Conservation (phyloP, 2,329 filamentous ascomycete genomes). For the Diaporthe sp. region DNA sequence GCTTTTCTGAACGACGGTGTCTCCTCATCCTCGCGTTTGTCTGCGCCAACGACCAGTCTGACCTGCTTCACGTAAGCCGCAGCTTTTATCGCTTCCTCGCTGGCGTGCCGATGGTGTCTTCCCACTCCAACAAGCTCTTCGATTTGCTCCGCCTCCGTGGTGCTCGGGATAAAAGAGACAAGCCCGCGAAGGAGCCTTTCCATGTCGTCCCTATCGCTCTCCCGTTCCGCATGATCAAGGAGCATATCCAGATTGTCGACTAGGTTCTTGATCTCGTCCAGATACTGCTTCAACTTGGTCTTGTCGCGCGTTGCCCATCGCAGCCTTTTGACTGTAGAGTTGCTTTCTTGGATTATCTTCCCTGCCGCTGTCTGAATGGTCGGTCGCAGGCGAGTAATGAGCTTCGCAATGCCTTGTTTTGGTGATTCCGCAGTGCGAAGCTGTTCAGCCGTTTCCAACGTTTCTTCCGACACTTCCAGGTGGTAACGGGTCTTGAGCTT, state of each 20-base stretch:
- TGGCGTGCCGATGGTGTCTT: neutral
- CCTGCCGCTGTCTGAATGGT: constrained; percentile 15
- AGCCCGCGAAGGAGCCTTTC: constrained; percentile 42
- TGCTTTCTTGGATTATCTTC: constrained; percentile 43
- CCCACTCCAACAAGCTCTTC: constrained; percentile 39
- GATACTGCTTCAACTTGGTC: constrained; percentile 40
- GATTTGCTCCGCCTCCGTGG: constrained; percentile 43
- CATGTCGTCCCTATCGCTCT: constrained; percentile 40
- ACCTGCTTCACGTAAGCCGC: constrained; percentile 45
- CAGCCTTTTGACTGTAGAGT: constrained; percentile 40
- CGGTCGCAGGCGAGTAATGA: constrained; percentile 42
- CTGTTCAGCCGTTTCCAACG: constrained; percentile 13
- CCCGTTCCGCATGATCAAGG: constrained; percentile 42
- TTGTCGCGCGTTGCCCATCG: constrained; percentile 43
- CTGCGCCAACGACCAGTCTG: constrained; percentile 43
- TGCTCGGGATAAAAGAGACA: constrained; percentile 43
- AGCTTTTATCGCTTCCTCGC: constrained; percentile 41
- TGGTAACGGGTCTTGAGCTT: constrained; percentile 41
- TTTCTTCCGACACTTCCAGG: constrained; percentile 43
- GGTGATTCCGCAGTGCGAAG: constrained; percentile 31
- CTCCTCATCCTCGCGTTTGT: constrained; percentile 45
- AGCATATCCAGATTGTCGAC: constrained; percentile 42
- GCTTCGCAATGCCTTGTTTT: constrained; percentile 40
- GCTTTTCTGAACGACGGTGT: constrained; percentile 32
- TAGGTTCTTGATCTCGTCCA: constrained; percentile 39